A percentile compares a stretch with the other conserved stretches of the same genome.
phyloP scores from a whole-genome alignment of 306 rosid genomes.

The Cucurbita maxima region DNA sequence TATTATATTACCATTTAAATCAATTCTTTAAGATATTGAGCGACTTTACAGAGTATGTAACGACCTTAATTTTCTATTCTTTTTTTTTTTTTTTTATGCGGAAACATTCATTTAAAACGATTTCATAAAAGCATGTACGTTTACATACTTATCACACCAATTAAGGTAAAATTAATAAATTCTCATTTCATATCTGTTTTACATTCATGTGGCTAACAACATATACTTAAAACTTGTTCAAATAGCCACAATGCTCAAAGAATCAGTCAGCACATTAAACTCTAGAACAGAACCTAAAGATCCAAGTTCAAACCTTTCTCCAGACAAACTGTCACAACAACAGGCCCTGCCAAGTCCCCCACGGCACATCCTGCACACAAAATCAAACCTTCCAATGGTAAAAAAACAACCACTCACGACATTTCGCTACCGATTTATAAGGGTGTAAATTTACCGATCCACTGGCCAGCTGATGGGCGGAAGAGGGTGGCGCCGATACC shows the following conservation, averaged over 20 bases:
- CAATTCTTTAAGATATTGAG: too few species aligned
- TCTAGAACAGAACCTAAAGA: constrained; percentile 13
- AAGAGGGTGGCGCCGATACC: constrained; percentile 59
- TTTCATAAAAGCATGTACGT: too few species aligned
- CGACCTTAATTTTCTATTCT: too few species aligned
- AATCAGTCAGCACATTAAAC: constrained; percentile 6
- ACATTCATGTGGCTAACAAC: too few species aligned
- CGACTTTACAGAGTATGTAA: too few species aligned
- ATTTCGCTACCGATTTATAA: background rate
- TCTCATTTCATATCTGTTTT: too few species aligned
- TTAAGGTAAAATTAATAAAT: too few species aligned
- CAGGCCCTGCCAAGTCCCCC: constrained; percentile 78
- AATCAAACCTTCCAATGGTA: background rate
- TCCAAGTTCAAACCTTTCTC: constrained; percentile 24
- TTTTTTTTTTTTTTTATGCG: too few species aligned
- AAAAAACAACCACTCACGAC: background rate
- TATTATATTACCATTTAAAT: too few species aligned
- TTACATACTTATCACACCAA: too few species aligned
- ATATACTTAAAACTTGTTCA: too few species aligned
- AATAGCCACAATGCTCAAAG: background rate
- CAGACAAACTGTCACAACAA: constrained; percentile 29
- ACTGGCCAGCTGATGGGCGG: constrained; percentile 59
- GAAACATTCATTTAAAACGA: too few species aligned
- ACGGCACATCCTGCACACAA: constrained; percentile 43
- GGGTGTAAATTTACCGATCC: constrained; percentile 50